Base-by-base conservation (phyloP, 2,329 filamentous ascomycete species). In the Colletotrichum tropicicola region DNA sequence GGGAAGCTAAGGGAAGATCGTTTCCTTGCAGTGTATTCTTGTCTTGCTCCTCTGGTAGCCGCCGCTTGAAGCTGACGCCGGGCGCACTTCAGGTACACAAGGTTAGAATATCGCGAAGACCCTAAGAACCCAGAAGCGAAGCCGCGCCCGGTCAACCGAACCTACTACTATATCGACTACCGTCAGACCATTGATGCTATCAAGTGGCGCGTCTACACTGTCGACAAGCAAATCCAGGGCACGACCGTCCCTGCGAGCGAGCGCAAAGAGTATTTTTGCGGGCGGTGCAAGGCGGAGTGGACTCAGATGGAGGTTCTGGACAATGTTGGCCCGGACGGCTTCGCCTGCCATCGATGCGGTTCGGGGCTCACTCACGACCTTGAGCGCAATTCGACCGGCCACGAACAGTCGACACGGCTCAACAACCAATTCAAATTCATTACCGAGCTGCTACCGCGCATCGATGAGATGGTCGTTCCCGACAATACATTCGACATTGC, bases 141-240 rank as follows among this genome's bases (percentile, higher is more conserved):
- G 65, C 91, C 92, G 62, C 90, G 94, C 55, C 91, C 93, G 5
- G 90, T 92, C 70, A 94, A 91, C 74, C 89, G 93, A 72, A 97
- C 95, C 68, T 99, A 97, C 85, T 99, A 97, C 82, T 99, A 93
- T 79, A 95, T 99, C 75, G 94, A 98, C 76, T 97, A 97, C 73
- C 93, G 96, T 65, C 92, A 93, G 62, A 93, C 95, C 35, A 93
- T 99, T 73, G 96, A 99, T 79, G 93, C 93, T 51, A 97, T 97
- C 80, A 99, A 99, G 78, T 99, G 92, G 87, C 91, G 93, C 68
- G 89, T 97, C 54, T 94, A 95, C 74, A 91, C 91, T 60, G 89
- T 98, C 70, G 94, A 94, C 70, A 94, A 95, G 75, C 89, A 91
- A 58, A 93, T 98, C 64, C 94, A 98, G 78, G 90, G 91, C 15